Evolutionary conservation across 331 rosid genomes (phyloP).

Genomic region (Rosa hybrid): DNA sequence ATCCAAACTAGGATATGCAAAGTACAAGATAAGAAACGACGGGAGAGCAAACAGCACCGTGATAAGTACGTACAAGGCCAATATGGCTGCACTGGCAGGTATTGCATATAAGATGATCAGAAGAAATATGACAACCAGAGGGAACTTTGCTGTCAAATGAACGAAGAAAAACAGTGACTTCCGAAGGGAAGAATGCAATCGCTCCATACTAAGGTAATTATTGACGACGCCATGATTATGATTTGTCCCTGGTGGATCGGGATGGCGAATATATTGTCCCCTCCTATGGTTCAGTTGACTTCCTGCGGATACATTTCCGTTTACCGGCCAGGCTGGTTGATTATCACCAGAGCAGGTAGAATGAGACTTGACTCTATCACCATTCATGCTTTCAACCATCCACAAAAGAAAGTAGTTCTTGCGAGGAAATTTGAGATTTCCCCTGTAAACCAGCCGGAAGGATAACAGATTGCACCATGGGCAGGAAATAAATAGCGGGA

Average conservation of each 20-base stretch:
- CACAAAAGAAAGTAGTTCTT: conserved; percentile 97
- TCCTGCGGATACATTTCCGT: conserved; percentile 47
- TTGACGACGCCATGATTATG: conserved; percentile 30
- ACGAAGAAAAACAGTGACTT: conserved; percentile 71
- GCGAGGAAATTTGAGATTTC: conserved; percentile 81
- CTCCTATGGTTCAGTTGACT: conserved; percentile 55
- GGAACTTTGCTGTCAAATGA: conserved; percentile 92
- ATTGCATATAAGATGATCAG: conserved; percentile 80
- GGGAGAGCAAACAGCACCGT: conserved; percentile 91
- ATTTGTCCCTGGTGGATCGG: conserved; percentile 42
- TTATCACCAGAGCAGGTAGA: conserved; percentile 58
- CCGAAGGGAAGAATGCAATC: conserved; percentile 50
- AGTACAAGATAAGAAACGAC: conserved; percentile 86
- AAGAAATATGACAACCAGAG: conserved; percentile 80
- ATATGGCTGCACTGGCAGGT: conserved; percentile 92
- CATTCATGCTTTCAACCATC: conserved; percentile 99
- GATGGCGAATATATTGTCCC: conserved; percentile 50
- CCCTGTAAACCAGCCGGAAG: conserved; percentile 79
- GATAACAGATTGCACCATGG: conserved; percentile 98
- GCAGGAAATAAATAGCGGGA: conserved; percentile 92
- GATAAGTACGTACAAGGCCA: conserved; percentile 82
- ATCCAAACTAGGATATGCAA: conserved; percentile 95
- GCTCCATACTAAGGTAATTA: conserved; percentile 54
- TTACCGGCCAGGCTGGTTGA: conserved; percentile 49
- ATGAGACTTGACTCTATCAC: conserved; percentile 70